phyloP scores from a whole-genome alignment of 2,329 filamentous ascomycete genomes.

The Clonostachys byssicola region DNA sequence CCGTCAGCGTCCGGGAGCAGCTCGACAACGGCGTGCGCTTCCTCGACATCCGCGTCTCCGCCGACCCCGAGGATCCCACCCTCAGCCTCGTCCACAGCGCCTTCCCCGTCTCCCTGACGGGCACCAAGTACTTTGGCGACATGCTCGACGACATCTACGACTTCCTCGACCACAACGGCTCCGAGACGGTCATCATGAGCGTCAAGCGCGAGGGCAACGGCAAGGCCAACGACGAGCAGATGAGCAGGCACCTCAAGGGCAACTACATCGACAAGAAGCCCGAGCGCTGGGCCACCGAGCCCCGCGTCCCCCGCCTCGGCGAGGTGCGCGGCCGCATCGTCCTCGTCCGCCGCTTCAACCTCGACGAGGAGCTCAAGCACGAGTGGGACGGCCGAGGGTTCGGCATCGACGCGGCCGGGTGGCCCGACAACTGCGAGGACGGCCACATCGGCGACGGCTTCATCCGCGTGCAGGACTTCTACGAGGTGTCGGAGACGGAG shows the following conservation, averaged over 20 bases:
- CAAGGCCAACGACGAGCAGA: constrained; percentile 71
- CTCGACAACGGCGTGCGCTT: constrained; percentile 89
- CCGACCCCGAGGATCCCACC: constrained; percentile 50
- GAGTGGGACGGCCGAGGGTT: constrained; percentile 48
- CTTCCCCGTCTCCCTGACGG: constrained; percentile 83
- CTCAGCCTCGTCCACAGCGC: constrained; percentile 84
- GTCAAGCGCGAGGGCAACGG: constrained; percentile 90
- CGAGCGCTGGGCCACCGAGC: constrained; percentile 73
- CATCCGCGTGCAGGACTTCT: constrained; percentile 90
- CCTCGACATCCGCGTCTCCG: constrained; percentile 79
- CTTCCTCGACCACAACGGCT: constrained; percentile 75
- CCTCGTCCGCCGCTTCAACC: constrained; percentile 73
- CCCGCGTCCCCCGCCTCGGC: constrained; percentile 72
- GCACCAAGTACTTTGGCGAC: constrained; percentile 72
- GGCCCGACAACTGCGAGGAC: constrained; percentile 87
- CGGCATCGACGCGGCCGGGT: constrained; percentile 60
- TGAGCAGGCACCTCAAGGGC: constrained; percentile 67
- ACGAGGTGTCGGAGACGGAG: constrained; percentile 72
- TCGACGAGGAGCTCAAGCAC: constrained; percentile 46
- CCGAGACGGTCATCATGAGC: constrained; percentile 80
- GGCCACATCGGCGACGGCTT: constrained; percentile 61
- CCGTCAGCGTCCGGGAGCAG: constrained; percentile 71
- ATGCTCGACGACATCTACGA: constrained; percentile 66
- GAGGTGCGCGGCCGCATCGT: constrained; percentile 80
- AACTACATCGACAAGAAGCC: constrained; percentile 60